Conservation (phyloP, 371 early-diverging fungal species). For the Sporodiniella umbellata region DNA sequence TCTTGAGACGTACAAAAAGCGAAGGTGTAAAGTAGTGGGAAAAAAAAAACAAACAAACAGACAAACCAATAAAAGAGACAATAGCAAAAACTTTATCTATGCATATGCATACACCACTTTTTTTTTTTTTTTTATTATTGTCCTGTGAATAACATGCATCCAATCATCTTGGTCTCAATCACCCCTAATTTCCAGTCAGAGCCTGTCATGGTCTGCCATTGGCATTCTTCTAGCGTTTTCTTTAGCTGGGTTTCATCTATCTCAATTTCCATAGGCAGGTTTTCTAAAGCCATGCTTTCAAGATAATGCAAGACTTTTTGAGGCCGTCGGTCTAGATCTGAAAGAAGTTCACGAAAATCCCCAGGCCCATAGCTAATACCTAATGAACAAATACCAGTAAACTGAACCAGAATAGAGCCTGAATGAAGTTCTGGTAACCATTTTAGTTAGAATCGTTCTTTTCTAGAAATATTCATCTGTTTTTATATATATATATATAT, state of each 20-base stretch:
- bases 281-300: slow-evolving; percentile 4
- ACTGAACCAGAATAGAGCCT: slow-evolving; percentile 8
- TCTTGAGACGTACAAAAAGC: slow-evolving; percentile 15
- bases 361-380: slow-evolving; percentile 10
- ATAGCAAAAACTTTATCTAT: not conserved
- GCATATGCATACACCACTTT: not conserved
- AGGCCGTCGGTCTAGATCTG: not conserved
- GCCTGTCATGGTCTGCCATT: not conserved
- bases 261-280: not conserved
- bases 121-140: not conserved
- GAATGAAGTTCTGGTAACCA: slow-evolving; percentile 12
- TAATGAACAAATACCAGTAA: slow-evolving; percentile 8
- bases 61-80: not conserved
- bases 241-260: not conserved
- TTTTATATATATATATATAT: too few relatives aligned
- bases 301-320: slow-evolving; percentile 7
- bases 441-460: too few relatives aligned
- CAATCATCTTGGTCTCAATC: not conserved
- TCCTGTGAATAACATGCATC: not conserved
- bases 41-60: not conserved
- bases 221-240: not conserved
- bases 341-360: slow-evolving; percentile 18
- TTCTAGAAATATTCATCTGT: too few relatives aligned
- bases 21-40: not conserved
- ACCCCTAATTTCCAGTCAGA: not conserved